Base-by-base conservation (phyloP, 768 basidiomycete species). In the Rhodosporidiobolus odoratus region DNA sequence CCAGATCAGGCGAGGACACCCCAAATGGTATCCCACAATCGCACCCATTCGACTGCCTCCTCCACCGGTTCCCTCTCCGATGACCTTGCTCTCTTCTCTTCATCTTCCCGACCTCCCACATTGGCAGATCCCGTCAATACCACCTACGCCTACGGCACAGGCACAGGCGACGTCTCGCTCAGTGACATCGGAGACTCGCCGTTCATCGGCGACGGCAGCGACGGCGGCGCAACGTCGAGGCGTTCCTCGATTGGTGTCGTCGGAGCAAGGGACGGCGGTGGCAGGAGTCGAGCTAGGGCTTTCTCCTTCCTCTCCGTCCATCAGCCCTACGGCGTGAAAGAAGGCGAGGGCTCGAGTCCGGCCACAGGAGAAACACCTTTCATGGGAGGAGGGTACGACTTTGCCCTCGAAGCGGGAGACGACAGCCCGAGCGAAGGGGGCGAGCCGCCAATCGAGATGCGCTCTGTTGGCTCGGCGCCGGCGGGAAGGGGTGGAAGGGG, bases 371-470 rank as follows among this genome's bases (percentile, higher is more conserved):
- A 54, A 9, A 57, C 54, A 15, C 63, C 63, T 8, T 64, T 64
- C 34, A 43, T 45, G 12, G 63, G 64, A 13, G 45, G 54, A 8
- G 64, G 35, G 54, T 65, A 65, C 64, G 64, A 65, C 17, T 57
- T 8, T 21, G 64, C 64, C 17, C 43, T 65, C 45, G 47, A 45
- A 12, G 60, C 32, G 2, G 10, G 8, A 8, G 60, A 48, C 13
- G 45, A 52, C 25, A 7, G 19, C 4, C 2, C 13, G 17, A 34
- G 35, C 35, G 35, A 57, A 32, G 52, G 52, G 9, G 52, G 30
- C 9, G 52, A n/a, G 52, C 43, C 12, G 13, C n/a, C n/a, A n/a
- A 30, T 53, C 8, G 54, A 56, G 54, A 56, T 56, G 54, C 54
- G 23, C 32, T 9, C 4, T 10, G 37, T 4, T 12, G 59, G 32